phyloP scores from a whole-genome alignment of 306 rosid genomes.

The Lotus japonicus region DNA sequence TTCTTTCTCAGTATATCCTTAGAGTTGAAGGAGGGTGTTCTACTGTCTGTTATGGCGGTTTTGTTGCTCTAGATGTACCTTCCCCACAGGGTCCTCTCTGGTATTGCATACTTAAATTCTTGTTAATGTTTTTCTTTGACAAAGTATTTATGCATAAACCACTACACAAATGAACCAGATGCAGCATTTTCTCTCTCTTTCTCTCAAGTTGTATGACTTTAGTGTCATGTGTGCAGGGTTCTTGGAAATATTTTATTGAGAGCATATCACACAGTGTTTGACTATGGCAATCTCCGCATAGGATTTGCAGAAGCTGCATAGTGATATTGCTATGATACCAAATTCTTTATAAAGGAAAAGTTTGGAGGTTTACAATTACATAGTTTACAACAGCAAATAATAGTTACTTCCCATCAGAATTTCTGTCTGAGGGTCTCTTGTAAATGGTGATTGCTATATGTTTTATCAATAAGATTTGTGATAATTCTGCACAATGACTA shows the following conservation, averaged over 20 bases:
- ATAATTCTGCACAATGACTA: background rate
- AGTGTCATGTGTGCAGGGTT: constrained; percentile 49
- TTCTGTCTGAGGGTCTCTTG: background rate
- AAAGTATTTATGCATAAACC: background rate
- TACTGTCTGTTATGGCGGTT: constrained; percentile 53
- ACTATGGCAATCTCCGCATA: constrained; percentile 51
- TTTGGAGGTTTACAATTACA: background rate
- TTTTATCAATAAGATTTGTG: constrained; percentile 14
- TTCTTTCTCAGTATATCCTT: constrained; percentile 46
- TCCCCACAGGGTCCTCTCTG: constrained; percentile 75
- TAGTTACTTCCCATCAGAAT: background rate
- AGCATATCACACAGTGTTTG: constrained; percentile 76
- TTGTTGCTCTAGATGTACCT: constrained; percentile 66
- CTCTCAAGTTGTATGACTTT: background rate
- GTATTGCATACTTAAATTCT: constrained; percentile 31
- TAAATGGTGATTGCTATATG: constrained; percentile 9
- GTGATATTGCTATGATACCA: background rate
- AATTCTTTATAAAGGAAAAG: background rate
- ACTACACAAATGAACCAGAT: background rate
- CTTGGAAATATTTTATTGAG: constrained; percentile 57
- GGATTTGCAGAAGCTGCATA: constrained; percentile 68
- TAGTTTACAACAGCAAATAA: background rate
- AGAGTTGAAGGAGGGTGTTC: constrained; percentile 43
- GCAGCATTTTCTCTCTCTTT: background rate
- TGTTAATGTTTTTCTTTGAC: background rate